Conservation (phyloP, 1,284 basidiomycete genomes). For the Tausonia pullulans region DNA sequence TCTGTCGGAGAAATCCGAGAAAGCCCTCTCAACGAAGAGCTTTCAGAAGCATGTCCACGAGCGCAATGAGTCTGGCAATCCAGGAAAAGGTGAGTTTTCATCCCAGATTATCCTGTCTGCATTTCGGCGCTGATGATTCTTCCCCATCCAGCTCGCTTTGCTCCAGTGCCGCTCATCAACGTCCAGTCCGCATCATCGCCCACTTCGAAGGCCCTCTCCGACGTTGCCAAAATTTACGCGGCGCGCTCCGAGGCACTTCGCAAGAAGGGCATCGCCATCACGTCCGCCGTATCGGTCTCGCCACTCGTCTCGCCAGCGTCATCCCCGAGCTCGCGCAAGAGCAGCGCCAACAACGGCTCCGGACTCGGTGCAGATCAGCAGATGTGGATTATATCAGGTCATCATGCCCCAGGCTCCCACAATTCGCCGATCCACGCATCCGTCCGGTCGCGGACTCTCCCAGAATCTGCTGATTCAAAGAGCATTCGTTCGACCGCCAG, state of each 20-base stretch:
- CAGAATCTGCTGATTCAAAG: background rate
- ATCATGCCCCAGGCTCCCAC: background rate
- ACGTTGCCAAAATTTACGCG: constrained; percentile 12
- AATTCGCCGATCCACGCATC: background rate
- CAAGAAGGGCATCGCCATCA: constrained; percentile 6
- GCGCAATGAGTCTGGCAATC: too few relatives aligned
- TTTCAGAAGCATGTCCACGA: background rate
- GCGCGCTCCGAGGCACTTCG: constrained; percentile 13
- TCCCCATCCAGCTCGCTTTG: background rate
- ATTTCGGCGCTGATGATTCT: background rate
- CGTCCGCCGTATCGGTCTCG: constrained; percentile 4
- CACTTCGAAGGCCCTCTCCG: background rate
- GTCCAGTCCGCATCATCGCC: background rate
- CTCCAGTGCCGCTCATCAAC: background rate
- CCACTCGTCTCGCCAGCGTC: constrained; percentile 1
- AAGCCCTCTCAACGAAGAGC: background rate
- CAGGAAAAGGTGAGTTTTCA: too few relatives aligned
- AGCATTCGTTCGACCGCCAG: too few relatives aligned
- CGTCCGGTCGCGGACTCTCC: background rate
- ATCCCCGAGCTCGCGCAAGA: background rate
- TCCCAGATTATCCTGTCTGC: too few relatives aligned
- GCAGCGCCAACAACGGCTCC: background rate
- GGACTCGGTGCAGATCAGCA: background rate
- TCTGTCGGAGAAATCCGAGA: too few relatives aligned
- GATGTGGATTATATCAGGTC: constrained; percentile 11